Evolutionary conservation across 345 rosid species (phyloP), one percentile per base, ranked within the genome.

Genomic region (Passiflora organensis): DNA sequence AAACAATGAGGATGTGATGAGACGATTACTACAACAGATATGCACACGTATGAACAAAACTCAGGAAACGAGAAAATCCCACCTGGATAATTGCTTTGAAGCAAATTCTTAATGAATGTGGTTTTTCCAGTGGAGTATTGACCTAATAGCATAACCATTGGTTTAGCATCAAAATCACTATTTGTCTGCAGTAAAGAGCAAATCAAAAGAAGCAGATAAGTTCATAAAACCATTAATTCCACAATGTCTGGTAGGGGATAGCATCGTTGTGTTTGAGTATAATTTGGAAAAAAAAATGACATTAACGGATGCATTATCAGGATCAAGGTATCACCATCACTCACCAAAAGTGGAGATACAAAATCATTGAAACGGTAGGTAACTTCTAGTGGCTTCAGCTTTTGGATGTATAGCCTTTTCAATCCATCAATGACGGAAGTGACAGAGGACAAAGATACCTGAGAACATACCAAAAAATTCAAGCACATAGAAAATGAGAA

Each of bases 101-200:
- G 95, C 72, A 93, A 71, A 83, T 93, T 95, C 70, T 93, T 89
- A 66, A 93, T 89, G 74, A 89, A 93, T 45, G 99, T 89, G 51
- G 99, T 89, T 75, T 93, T 93, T 19, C 99, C 99, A 41, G 99
- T 93, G 56, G 99, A 93, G 72, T 93, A 84, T 55, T 93, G 99
- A 64, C 97, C 99, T 81, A 89, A 74, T 64, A 89, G 89, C 99
- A 89, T 86, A 39, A 89, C 99, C 95, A 86, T 93, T 47, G 99
- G 99, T 65, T 81, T 93, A 28, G 95, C 97, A 67, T 93, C 95
- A 62, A 91, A 93, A 67, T 89, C 96, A 64, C 96, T 89, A 60
- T 80, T 83, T 55, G 86, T 64, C 99, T 93, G 69, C 62, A 72
- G n/a, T 22, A 56, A 58, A 69, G 36, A 43, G 48, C 34, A 28